phyloP scores from a whole-genome alignment of 805 yeast species.

The Metschnikowia picachoensis region DNA sequence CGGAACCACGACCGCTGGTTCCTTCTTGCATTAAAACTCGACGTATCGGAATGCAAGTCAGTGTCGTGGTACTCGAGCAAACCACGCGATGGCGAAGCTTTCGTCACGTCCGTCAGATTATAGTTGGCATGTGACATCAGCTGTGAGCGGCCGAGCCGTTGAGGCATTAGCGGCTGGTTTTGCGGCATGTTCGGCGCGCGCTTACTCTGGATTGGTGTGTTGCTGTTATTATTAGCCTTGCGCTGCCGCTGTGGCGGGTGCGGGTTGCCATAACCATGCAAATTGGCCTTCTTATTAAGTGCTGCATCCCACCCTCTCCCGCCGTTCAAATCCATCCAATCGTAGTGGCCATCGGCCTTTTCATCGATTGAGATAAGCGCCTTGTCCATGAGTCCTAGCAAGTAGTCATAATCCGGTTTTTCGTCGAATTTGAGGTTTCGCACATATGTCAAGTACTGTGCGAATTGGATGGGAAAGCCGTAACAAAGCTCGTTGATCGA shows the following conservation, averaged over 20 bases:
- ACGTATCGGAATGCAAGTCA: slow-evolving; percentile 38
- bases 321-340: slow-evolving; percentile 95
- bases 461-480: slow-evolving; percentile 90
- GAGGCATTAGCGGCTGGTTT: slow-evolving; percentile 13
- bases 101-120: slow-evolving; percentile 13
- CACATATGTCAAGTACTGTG: slow-evolving; percentile 83
- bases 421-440: slow-evolving; percentile 89
- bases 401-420: slow-evolving; percentile 88
- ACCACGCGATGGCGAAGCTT: slow-evolving; percentile 7
- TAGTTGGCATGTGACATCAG: slow-evolving; percentile 17
- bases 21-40: slow-evolving; percentile 25
- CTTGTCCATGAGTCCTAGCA: slow-evolving; percentile 71
- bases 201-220: slow-evolving; percentile 5
- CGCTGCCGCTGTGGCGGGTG: slow-evolving; percentile 52
- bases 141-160: slow-evolving; percentile 16
- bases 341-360: slow-evolving; percentile 82
- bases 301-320: slow-evolving; percentile 96
- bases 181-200: slow-evolving; percentile 10
- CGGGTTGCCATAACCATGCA: slow-evolving; percentile 96
- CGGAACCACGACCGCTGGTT: slow-evolving; percentile 17
- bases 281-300: slow-evolving; percentile 84
- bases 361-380: slow-evolving; percentile 72
- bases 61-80: slow-evolving; percentile 31
- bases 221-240: slow-evolving; percentile 19
- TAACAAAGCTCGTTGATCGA: slow-evolving; percentile 80